Evolutionary conservation across 352 stramenopile genomes (phyloP), one percentile per base, ranked within the genome.

Genomic region (Elongisporangium undulatum): DNA sequence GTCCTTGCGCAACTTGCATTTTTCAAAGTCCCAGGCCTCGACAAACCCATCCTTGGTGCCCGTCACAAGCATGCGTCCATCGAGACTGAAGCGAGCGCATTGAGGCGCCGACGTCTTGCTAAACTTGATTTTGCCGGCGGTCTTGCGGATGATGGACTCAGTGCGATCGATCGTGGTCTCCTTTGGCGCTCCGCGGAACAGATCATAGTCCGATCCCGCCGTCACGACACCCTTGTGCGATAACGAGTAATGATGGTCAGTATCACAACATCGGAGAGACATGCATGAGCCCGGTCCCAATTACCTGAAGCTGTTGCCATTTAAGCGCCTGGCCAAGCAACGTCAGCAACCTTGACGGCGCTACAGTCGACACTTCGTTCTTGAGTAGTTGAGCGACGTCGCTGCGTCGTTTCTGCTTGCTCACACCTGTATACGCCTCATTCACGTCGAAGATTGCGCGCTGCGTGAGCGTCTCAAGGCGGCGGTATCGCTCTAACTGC

Each of bases 31-130:
- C 92, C 92, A 98, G 45, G 97, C 82, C 68, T 98, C 95, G 34
- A 98, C 84, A 61, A 98, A 96, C 5, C 94, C 94, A 68, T 98
- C 95, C 50, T 96, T 97, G 0, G 89, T 89, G n/a, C 92, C 94
- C 4, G 91, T 98, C 9, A 97, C 85, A 4, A 98, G 75, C 68
- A 93, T 90, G 19, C 74, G 74, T 22, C 89, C 91, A 61, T 97
- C 89, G 0, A 80, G 74, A 72, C 87, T 90, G 68, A 98, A 98
- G 50, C 85, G 73, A 9, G 80, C 84, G 41, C 75, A 90, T 61
- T 97, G 86, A 4, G 90, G 84, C 57, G 76, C 78, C 16, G 82
- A 96, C 24, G 82, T 79, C 56, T 93, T 86, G 53, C 78, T 84
- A 67, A 97, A 97, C 69, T 97, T 97, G 71, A 97, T 94, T 59